Evolutionary conservation across 345 rosid genomes (phyloP), one percentile per base, ranked within the genome.

Genomic region (Aquilaria malaccensis): DNA sequence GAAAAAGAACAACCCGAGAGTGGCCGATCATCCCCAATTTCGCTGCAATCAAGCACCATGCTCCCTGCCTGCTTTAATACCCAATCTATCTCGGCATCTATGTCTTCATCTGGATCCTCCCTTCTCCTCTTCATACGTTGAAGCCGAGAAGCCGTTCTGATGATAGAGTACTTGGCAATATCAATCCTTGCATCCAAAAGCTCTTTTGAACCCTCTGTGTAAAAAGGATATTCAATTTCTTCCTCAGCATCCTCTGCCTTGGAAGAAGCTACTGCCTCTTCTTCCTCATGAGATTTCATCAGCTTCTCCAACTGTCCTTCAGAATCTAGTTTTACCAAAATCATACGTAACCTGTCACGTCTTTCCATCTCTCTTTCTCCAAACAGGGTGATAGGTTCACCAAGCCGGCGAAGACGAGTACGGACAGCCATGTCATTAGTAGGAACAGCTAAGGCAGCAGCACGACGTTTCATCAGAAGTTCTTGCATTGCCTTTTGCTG

Each of bases 331-430:
- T 79, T 85, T 7, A 84, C 96, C 99, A 94, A 82, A 65, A 90
- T 82, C 84, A 75, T 82, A 45, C 93, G 76, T 79, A 94, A 60
- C 70, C 97, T 84, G 62, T 93, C 95, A 31, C 96, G 81, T 62
- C 99, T 88, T 77, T 94, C 97, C 99, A 94, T 94, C 74, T 90
- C 97, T 59, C 84, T 70, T 70, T 94, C 99, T 67, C 99, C 99
- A 69, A 94, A 94, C 31, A 88, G 81, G 13, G 99, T 94, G 62
- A 94, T 80, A 29, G 99, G 96, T 68, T 91, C 97, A 57, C 89
- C 95, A 11, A 88, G 92, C 41, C 93, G 77, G 41, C 96, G 87
- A 62, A 88, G 97, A 13, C 96, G 93, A 32, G 90, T 80, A 30
- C 97, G 80, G 14, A 88, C 96, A n/a, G 96, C 76, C 79, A 73